Conservation (phyloP, 306 rosid genomes). For the Astragalus membranaceus region DNA sequence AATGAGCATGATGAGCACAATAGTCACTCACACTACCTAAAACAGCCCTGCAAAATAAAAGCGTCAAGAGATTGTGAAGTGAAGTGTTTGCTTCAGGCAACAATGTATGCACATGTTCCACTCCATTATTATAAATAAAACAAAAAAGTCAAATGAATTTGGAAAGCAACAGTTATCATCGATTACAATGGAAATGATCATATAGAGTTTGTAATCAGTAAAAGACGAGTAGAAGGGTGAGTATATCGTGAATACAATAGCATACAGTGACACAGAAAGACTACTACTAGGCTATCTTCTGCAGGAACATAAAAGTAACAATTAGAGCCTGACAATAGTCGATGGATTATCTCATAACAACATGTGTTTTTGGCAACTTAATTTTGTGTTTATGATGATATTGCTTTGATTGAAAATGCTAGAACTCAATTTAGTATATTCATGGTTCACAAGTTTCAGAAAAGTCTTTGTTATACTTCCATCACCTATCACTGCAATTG, state of each 20-base stretch:
- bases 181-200: background rate
- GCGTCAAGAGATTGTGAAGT: background rate
- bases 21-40: conserved; percentile 85
- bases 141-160: background rate
- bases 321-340: too few relatives aligned
- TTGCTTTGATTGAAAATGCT: background rate
- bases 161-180: background rate
- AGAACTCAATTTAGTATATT: background rate
- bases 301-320: background rate
- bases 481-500: background rate
- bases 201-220: background rate
- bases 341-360: too few relatives aligned
- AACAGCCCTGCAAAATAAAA: conserved; percentile 52
- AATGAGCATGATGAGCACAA: conserved; percentile 75
- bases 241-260: background rate
- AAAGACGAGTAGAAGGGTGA: background rate
- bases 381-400: background rate
- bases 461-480: background rate
- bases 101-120: background rate
- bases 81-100: background rate
- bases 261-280: background rate
- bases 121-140: background rate
- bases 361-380: background rate
- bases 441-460: background rate
- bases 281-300: background rate